A percentile compares a stretch with the other conserved stretches of the same genome.
Conservation (phyloP, 2,329 filamentous ascomycete genomes). For the Chrysoporthe puriensis region DNA sequence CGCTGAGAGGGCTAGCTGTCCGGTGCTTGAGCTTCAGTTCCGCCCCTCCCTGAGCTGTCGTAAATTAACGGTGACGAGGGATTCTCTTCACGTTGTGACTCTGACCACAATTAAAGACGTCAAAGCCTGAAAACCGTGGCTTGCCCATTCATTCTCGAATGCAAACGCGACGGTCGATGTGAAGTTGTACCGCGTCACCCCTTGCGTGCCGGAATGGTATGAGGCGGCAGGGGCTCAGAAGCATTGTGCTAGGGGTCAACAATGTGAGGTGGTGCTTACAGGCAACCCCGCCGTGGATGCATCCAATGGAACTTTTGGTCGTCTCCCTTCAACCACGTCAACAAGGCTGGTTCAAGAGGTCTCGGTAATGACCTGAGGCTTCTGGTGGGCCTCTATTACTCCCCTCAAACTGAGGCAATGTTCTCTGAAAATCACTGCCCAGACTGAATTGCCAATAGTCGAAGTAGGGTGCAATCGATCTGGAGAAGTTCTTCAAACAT, state of each 20-base stretch:
- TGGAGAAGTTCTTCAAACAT: not conserved
- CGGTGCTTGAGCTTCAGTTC: not conserved
- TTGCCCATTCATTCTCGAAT: too few relatives aligned
- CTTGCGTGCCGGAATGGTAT: slow-evolving; percentile 1
- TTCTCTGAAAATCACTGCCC: too few relatives aligned
- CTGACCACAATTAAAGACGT: not conserved
- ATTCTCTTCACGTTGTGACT: not conserved
- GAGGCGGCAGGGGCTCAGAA: not conserved
- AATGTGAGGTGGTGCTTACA: not conserved
- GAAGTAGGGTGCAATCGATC: too few relatives aligned
- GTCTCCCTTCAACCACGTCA: not conserved
- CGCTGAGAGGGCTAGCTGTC: not conserved
- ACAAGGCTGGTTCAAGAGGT: too few relatives aligned
- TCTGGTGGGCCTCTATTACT: too few relatives aligned
- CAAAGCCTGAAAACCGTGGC: not conserved
- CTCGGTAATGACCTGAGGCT: too few relatives aligned
- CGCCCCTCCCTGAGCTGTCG: not conserved
- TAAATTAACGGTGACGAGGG: not conserved
- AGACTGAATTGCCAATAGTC: too few relatives aligned
- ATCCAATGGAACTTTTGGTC: too few relatives aligned
- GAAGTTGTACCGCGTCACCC: not conserved
- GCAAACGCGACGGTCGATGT: not conserved
- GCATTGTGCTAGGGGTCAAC: slow-evolving; percentile 8
- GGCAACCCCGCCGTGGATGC: not conserved
- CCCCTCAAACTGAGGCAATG: too few relatives aligned